phyloP scores from a whole-genome alignment of 2,329 filamentous ascomycete genomes.

The Aspergillus ustus region DNA sequence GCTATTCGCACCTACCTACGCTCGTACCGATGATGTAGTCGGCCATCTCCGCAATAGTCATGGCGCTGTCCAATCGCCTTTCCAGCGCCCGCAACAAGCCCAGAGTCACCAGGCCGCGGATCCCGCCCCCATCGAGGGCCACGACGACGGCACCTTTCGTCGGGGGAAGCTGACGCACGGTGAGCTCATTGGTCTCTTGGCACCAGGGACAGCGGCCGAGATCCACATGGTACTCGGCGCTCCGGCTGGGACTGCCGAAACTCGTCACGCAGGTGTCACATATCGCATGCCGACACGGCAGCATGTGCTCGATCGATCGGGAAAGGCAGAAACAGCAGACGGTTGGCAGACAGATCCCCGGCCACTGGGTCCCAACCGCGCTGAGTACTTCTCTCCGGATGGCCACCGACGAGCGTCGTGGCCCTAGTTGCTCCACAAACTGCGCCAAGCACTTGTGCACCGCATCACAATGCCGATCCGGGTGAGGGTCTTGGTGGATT shows the following conservation, averaged over 20 bases:
- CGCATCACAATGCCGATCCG: neutral
- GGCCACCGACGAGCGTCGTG: neutral
- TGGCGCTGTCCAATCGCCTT: conserved; percentile 5
- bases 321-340: conserved; percentile 22
- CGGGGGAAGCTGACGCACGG: conserved; percentile 21
- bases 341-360: neutral
- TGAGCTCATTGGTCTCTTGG: neutral
- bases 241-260: conserved; percentile 10
- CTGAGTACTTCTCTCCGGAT: neutral
- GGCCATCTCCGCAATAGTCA: too few relatives aligned
- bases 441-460: neutral
- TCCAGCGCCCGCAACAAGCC: conserved; percentile 24
- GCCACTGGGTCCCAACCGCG: neutral
- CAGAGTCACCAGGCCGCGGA: conserved; percentile 25
- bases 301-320: conserved; percentile 24
- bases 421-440: neutral
- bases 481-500: neutral
- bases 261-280: conserved; percentile 25
- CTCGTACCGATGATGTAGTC: too few relatives aligned
- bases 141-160: conserved; percentile 24
- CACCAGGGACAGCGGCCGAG: neutral
- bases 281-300: conserved; percentile 24
- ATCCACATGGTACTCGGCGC: neutral
- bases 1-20: neutral
- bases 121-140: conserved; percentile 25